Evolutionary conservation across 306 rosid species (phyloP), one percentile per base, ranked within the genome.

Genomic region (Hippophae rhamnoides): DNA sequence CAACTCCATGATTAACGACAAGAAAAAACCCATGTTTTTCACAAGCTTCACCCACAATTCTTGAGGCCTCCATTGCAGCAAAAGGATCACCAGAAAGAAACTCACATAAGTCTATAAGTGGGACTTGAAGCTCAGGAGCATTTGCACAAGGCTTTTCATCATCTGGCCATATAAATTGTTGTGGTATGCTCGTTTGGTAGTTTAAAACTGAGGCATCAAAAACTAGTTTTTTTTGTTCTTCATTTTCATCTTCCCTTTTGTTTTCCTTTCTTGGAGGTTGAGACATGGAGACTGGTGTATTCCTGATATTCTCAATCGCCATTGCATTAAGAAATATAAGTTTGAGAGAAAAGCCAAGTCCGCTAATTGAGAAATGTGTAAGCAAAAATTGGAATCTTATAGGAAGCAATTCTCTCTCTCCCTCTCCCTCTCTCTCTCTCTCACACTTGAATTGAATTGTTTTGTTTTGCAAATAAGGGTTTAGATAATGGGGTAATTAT

Each of bases 121-220:
- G 90, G 58, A 86, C 95, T 31, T 57, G 61, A 6, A 93, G 88
- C 13, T 86, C 89, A 1, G 86, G 81, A 5, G 72, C 76, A 13
- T 71, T 43, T 9, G 58, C 31, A 62, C 76, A 64, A 9, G 94
- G 99, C 61, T 80, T 87, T 38, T 93, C 99, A 3, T 80, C 73
- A 52, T 93, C 99, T 0, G 97, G 97, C 99, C 99, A 93, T 40
- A 88, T 79, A 71, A 88, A 93, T 41, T 93, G 89, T 8, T 46
- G n/a, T 7, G 99, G 99, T 8, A 93, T 80, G 56, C 71, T 58
- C 0, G 68, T 43, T 57, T 82, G 72, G 80, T 77, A 57, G 4
- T 70, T 60, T 2, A 93, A 63, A 42, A 86, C 62, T 1, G 95
- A 79, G 42, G 95, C 90, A 54, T 93, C 95, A 46, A 89, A 93